phyloP scores from a whole-genome alignment of 805 yeast species.

The Millerozyma miso region DNA sequence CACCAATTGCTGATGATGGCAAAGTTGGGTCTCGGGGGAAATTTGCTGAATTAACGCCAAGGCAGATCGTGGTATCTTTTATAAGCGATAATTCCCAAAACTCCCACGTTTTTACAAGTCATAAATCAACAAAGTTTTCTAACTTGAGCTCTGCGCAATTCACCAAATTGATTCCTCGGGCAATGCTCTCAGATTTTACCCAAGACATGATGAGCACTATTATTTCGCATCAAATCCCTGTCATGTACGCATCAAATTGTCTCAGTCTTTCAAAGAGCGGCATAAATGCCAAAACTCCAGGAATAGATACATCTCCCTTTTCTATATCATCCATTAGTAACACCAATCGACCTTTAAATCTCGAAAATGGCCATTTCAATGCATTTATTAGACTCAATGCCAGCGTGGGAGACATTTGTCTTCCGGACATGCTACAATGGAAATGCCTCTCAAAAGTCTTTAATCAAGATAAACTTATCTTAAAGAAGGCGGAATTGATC shows the following conservation, averaged over 20 bases:
- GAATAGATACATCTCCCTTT: conserved; percentile 9
- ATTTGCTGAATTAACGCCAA: conserved; percentile 2
- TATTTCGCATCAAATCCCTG: conserved; percentile 10
- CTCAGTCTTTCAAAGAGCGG: conserved; percentile 9
- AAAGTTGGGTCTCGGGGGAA: background rate
- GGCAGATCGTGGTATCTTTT: conserved; percentile 7
- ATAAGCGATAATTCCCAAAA: conserved; percentile 3
- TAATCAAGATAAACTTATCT: conserved; percentile 16
- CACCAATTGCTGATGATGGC: background rate
- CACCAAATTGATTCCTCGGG: conserved; percentile 5
- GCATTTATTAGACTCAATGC: conserved; percentile 21
- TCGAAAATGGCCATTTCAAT: conserved; percentile 19
- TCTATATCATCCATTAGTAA: conserved; percentile 12
- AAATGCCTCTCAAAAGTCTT: conserved; percentile 24
- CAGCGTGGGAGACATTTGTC: background rate
- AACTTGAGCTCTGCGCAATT: conserved; percentile 3
- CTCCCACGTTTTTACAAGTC: conserved; percentile 7
- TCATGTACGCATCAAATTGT: conserved; percentile 17
- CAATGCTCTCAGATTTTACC: background rate
- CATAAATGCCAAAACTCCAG: background rate
- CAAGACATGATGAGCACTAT: conserved; percentile 4
- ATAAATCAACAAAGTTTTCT: conserved; percentile 2
- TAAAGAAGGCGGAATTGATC: conserved; percentile 22
- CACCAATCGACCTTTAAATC: conserved; percentile 13
- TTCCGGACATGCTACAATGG: conserved; percentile 22